Conservation (phyloP, 1,284 basidiomycete species). For the Wallemia hederae region DNA sequence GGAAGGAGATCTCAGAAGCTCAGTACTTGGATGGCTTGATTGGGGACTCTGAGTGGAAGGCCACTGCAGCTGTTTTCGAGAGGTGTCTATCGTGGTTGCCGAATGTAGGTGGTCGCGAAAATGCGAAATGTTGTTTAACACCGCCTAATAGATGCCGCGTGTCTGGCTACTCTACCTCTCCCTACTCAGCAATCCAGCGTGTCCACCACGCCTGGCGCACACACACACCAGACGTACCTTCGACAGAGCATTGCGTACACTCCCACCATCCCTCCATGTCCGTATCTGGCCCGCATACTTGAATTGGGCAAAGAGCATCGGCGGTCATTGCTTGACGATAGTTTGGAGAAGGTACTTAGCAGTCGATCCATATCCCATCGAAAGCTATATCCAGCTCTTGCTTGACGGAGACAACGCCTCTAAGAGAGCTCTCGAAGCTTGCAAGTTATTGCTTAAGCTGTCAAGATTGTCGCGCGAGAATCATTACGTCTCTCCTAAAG, state of each 20-base stretch:
- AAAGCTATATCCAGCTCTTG: slow-evolving; percentile 49
- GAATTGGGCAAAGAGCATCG: slow-evolving; percentile 64
- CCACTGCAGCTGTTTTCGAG: slow-evolving; percentile 63
- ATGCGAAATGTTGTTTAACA: neutral
- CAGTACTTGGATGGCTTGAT: slow-evolving; percentile 44
- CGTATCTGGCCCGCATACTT: slow-evolving; percentile 85
- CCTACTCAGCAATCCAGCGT: slow-evolving; percentile 65
- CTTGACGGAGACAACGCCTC: slow-evolving; percentile 29
- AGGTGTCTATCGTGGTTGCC: slow-evolving; percentile 80
- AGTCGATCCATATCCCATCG: slow-evolving; percentile 56
- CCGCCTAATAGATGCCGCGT: slow-evolving; percentile 38
- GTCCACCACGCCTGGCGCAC: slow-evolving; percentile 51
- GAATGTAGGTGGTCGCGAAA: slow-evolving; percentile 26
- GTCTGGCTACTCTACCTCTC: slow-evolving; percentile 81
- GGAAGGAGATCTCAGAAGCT: slow-evolving; percentile 31
- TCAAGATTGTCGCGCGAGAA: slow-evolving; percentile 57
- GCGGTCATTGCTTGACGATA: slow-evolving; percentile 54
- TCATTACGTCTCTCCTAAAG: slow-evolving; percentile 61
- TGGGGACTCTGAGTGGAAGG: slow-evolving; percentile 84
- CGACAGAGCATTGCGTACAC: slow-evolving; percentile 73
- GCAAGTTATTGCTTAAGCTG: slow-evolving; percentile 58
- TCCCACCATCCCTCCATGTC: slow-evolving; percentile 76
- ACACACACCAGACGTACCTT: slow-evolving; percentile 81
- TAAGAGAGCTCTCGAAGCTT: slow-evolving; percentile 70
- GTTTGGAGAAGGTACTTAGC: slow-evolving; percentile 73